A percentile compares a stretch with the other conserved stretches of the same genome.
Conservation (phyloP, 345 rosid genomes). For the Mallotus nudiflorus region DNA sequence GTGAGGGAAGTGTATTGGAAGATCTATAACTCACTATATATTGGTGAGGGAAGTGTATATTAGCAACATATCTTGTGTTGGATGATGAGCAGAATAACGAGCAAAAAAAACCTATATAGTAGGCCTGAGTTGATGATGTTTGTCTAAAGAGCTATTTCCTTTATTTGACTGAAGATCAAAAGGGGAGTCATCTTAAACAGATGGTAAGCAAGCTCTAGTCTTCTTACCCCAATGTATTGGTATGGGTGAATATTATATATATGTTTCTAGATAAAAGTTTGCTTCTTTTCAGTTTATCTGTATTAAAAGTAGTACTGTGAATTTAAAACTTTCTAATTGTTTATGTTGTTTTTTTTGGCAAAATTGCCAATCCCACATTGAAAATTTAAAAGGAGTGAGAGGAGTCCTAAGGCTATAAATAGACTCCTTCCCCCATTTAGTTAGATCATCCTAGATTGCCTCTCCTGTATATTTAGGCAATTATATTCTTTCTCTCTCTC, state of each 20-base stretch:
- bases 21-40: constrained; percentile 92
- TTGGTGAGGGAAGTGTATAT: constrained; percentile 86
- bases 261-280: neutral
- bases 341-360: no score
- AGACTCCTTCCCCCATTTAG: no score
- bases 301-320: neutral
- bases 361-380: no score
- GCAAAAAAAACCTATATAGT: constrained; percentile 70
- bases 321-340: no score
- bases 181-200: neutral
- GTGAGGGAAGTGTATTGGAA: constrained; percentile 99
- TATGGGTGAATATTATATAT: neutral
- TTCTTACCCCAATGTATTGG: neutral
- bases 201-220: neutral
- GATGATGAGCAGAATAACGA: constrained; percentile 77
- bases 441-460: no score
- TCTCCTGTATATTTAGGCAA: no score
- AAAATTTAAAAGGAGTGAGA: no score
- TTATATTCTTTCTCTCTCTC: no score
- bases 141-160: constrained; percentile 29
- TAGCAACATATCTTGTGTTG: constrained; percentile 83
- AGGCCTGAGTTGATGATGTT: constrained; percentile 94
- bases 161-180: neutral
- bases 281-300: neutral
- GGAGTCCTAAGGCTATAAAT: no score